These are phyloP conservation scores for Singerocomus inundabilis DNA, from an alignment of 1,284 basidiomycete genomes.

Conservation along the genomic window DNA sequence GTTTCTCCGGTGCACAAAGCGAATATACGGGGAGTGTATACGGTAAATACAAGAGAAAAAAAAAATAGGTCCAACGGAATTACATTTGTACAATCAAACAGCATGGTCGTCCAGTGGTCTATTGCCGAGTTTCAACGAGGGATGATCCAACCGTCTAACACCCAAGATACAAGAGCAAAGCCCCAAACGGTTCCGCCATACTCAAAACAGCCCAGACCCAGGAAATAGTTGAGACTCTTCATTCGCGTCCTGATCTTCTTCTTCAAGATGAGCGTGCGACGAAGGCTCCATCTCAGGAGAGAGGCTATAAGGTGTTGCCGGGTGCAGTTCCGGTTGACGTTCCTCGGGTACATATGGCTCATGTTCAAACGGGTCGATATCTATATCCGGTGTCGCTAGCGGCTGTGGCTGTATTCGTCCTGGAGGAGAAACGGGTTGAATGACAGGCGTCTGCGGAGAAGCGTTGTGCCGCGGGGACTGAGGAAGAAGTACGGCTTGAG, in stretches of 20 bases:
- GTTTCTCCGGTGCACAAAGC: neutral
- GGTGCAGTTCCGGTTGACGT: constrained; percentile 10
- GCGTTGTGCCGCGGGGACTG: constrained; percentile 4
- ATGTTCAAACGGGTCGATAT: constrained; percentile 39
- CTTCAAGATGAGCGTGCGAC: constrained; percentile 12
- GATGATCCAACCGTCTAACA: neutral
- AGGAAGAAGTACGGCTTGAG: constrained; percentile 14
- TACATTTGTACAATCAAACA: constrained; percentile 13
- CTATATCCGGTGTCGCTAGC: constrained; percentile 25
- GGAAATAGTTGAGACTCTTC: constrained; percentile 51
- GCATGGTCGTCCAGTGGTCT: constrained; percentile 14
- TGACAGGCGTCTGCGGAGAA: constrained; percentile 9
- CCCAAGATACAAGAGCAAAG: neutral
- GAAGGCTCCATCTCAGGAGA: constrained; percentile 21
- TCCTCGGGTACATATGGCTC: constrained; percentile 30
- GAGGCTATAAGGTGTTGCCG: constrained; percentile 31
- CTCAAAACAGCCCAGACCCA: constrained; percentile 54
- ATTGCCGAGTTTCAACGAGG: constrained; percentile 1
- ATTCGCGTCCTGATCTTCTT: constrained; percentile 40
- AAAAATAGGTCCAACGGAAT: constrained; percentile 4
- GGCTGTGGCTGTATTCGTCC: constrained; percentile 17
- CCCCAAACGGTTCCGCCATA: neutral
- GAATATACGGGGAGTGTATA: constrained; percentile 9
- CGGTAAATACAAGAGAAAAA: constrained; percentile 27
- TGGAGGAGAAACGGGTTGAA: constrained; percentile 12